A percentile compares a stretch with the other conserved stretches of the same genome.
phyloP scores from a whole-genome alignment of 306 rosid species.

The Corylus avellana region DNA sequence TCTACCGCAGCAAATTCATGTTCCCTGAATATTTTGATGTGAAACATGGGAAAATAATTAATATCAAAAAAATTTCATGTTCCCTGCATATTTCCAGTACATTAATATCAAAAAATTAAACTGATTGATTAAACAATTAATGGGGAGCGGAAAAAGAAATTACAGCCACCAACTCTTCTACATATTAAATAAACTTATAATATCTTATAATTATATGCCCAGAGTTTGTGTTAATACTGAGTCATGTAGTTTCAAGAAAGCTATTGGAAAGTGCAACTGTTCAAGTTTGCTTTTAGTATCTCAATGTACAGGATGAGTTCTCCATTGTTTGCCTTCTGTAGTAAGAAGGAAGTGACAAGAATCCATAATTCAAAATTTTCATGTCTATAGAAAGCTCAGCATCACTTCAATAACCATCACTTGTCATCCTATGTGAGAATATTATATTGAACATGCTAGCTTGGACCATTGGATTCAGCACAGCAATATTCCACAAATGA shows the following conservation, averaged over 20 bases:
- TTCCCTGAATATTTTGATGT: slow-evolving; percentile 55
- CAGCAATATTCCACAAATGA: background rate
- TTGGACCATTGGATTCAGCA: background rate
- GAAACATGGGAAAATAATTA: background rate
- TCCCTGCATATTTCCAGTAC: slow-evolving; percentile 49
- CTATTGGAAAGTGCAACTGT: background rate
- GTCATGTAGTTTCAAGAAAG: background rate
- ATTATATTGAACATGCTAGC: background rate
- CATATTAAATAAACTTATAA: background rate
- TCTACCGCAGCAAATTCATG: slow-evolving; percentile 71
- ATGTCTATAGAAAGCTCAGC: too few relatives aligned
- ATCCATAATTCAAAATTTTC: too few relatives aligned
- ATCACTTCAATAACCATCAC: too few relatives aligned
- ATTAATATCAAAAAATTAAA: background rate
- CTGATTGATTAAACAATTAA: background rate
- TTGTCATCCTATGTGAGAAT: background rate
- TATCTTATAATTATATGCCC: background rate
- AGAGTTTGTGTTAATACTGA: background rate
- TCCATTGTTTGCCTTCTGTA: background rate
- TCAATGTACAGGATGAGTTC: background rate
- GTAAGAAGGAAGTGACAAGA: too few relatives aligned
- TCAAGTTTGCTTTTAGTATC: background rate
- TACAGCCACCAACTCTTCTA: slow-evolving; percentile 8
- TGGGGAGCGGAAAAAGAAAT: background rate
- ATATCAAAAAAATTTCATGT: slow-evolving; percentile 33